A percentile compares a stretch with the other conserved stretches of the same genome.
phyloP scores from a whole-genome alignment of 768 basidiomycete species.

The Tylopilus sp. region DNA sequence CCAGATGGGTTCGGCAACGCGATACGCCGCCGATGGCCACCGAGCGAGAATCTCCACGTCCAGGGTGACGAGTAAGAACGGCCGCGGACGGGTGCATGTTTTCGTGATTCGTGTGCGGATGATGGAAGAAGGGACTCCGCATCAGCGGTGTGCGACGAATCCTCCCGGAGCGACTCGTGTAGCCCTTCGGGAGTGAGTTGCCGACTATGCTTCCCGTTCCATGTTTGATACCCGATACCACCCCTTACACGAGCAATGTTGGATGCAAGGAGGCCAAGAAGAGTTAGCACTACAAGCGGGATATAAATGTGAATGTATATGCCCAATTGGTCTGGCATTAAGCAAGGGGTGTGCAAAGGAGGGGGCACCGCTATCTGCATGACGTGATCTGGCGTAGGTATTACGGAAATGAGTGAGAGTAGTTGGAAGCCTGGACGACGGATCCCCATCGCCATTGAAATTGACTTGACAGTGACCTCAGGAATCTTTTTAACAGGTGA shows the following conservation, averaged over 20 bases:
- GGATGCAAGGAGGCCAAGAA: conserved; percentile 41
- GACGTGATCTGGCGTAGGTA: conserved; percentile 24
- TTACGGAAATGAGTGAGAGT: conserved; percentile 60
- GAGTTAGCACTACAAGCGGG: conserved; percentile 60
- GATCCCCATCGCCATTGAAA: conserved; percentile 89
- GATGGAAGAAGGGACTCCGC: conserved; percentile 15
- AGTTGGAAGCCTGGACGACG: conserved; percentile 85
- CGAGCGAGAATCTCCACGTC: conserved; percentile 27
- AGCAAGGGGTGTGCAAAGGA: conserved; percentile 61
- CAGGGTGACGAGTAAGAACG: conserved; percentile 14
- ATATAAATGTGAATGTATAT: conserved; percentile 75
- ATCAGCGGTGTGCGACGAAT: conserved; percentile 1
- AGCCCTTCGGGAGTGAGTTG: conserved; percentile 5
- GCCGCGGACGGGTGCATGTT: conserved; percentile 6
- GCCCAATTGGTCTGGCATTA: conserved; percentile 79
- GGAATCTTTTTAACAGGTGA: conserved; percentile 34
- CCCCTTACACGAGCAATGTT: conserved; percentile 20
- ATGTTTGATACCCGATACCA: conserved; percentile 1
- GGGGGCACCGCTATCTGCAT: conserved; percentile 30
- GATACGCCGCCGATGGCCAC: conserved; percentile 24
- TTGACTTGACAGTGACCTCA: conserved; percentile 86
- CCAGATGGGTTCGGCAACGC: conserved; percentile 19
- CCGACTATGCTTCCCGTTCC: conserved; percentile 8
- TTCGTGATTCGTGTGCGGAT: conserved; percentile 15
- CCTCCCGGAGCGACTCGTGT: conserved; percentile 10